Conservation (phyloP, 129 eudicot species). For the Gnaphalium uliginosum region DNA sequence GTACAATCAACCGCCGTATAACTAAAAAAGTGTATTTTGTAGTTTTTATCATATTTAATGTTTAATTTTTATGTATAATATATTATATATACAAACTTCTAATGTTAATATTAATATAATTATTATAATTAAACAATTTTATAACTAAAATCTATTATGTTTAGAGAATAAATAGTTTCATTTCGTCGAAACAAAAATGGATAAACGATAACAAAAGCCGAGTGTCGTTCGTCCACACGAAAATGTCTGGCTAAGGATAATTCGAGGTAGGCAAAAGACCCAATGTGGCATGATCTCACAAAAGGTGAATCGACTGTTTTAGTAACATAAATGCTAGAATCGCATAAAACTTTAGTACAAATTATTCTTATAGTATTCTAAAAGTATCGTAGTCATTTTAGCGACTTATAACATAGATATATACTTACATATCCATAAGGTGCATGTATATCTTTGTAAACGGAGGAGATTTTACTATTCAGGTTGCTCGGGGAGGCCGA, state of each 20-base stretch:
- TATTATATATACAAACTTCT: background rate
- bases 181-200: background rate
- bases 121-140: background rate
- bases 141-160: background rate
- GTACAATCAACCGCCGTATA: slow-evolving; percentile 38
- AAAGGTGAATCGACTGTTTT: slow-evolving; percentile 17
- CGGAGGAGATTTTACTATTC: too few relatives aligned
- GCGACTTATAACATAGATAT: background rate
- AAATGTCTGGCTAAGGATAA: slow-evolving; percentile 26
- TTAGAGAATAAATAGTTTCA: background rate
- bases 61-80: background rate
- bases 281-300: slow-evolving; percentile 14
- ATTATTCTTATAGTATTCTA: background rate
- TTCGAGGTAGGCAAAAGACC: slow-evolving; percentile 15
- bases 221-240: slow-evolving; percentile 35
- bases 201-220: slow-evolving; percentile 5
- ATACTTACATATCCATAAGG: background rate
- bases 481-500: too few relatives aligned
- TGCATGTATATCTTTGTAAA: too few relatives aligned
- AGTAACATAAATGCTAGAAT: slow-evolving; percentile 10
- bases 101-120: too few relatives aligned
- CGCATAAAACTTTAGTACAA: background rate
- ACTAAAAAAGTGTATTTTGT: background rate
- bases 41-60: background rate
- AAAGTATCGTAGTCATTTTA: background rate